phyloP scores from a whole-genome alignment of 495 filamentous ascomycete genomes.

The Terfezia claveryi region DNA sequence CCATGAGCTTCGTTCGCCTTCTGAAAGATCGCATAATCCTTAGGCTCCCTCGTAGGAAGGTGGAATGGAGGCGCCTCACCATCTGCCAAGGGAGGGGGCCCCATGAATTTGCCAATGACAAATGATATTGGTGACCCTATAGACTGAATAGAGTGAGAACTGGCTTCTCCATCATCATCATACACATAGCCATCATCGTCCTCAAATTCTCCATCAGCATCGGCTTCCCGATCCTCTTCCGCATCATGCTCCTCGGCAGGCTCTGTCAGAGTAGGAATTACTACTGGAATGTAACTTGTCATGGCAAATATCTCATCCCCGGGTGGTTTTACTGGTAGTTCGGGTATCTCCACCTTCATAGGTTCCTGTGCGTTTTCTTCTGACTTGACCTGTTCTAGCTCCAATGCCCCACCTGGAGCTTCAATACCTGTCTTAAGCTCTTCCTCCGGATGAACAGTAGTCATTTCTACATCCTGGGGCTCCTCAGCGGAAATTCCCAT shows the following conservation, averaged over 20 bases:
- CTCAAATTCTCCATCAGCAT: slow-evolving; percentile 6
- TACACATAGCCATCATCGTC: slow-evolving; percentile 5
- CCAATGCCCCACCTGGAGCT: too few relatives aligned
- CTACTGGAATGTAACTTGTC: background rate
- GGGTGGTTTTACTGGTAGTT: background rate
- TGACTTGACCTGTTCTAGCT: too few relatives aligned
- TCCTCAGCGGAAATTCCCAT: background rate
- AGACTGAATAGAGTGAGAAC: background rate
- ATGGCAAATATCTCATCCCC: background rate
- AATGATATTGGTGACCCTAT: background rate
- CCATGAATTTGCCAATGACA: background rate
- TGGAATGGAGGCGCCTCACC: background rate
- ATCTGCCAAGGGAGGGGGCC: background rate
- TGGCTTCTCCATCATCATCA: slow-evolving; percentile 15
- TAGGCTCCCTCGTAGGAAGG: slow-evolving; percentile 3
- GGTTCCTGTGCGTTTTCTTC: too few relatives aligned
- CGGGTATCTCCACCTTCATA: background rate
- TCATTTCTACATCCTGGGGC: background rate
- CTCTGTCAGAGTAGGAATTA: background rate
- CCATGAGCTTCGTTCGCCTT: background rate
- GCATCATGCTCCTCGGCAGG: background rate
- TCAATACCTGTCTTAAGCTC: too few relatives aligned
- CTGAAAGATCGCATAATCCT: slow-evolving; percentile 13
- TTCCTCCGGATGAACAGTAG: too few relatives aligned
- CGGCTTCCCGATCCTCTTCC: background rate